Evolutionary conservation across 1,139 yeast species (phyloP).

Genomic region (Lodderomyces elongisporus): DNA sequence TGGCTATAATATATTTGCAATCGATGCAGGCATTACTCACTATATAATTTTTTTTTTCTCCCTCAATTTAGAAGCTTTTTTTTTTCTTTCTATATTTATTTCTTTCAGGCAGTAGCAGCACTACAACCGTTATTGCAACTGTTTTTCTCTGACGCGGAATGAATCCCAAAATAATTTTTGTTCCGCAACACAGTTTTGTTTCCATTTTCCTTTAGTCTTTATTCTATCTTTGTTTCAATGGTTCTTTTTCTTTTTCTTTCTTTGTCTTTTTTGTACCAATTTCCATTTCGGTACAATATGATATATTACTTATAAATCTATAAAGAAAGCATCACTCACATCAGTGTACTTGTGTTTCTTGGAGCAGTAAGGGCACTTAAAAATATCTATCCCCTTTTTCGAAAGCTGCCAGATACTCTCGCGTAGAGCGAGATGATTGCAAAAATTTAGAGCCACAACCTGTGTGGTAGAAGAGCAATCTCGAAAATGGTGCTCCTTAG

Average conservation of each 20-base stretch:
- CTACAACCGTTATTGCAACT: no score
- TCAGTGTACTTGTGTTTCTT: constrained; percentile 41
- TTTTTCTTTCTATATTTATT: no score
- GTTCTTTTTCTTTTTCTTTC: constrained; percentile 4
- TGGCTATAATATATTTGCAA: no score
- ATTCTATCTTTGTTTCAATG: not conserved
- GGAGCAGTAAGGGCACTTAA: constrained; percentile 48
- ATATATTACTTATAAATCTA: constrained; percentile 32
- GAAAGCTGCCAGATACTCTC: constrained; percentile 46
- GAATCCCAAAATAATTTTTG: no score
- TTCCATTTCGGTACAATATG: not conserved
- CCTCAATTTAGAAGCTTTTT: no score
- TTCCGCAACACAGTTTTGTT: no score
- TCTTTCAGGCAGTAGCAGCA: no score
- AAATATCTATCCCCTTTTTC: constrained; percentile 37
- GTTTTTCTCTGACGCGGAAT: no score
- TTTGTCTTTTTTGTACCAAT: constrained; percentile 1
- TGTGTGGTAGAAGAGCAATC: constrained; percentile 23
- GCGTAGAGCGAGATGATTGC: constrained; percentile 41
- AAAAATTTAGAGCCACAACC: constrained; percentile 40
- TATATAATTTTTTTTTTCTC: no score
- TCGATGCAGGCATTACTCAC: no score
- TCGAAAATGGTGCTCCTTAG: constrained; percentile 17
- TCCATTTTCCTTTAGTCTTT: no score
- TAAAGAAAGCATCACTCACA: constrained; percentile 41